phyloP scores from a whole-genome alignment of 257 asterid species.

The Gentiana straminea region DNA sequence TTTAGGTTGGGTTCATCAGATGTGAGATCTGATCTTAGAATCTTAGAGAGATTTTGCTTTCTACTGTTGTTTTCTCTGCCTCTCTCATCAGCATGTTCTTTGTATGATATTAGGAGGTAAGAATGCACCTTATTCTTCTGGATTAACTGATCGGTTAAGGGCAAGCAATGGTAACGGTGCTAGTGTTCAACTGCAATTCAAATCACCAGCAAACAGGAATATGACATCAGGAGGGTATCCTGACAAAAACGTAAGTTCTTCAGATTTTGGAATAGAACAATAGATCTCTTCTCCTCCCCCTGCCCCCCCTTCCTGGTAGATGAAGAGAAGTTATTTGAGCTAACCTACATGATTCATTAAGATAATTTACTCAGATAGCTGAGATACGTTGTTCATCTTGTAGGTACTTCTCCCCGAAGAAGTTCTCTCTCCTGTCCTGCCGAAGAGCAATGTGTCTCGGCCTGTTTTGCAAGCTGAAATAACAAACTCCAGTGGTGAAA shows the following conservation, averaged over 20 bases:
- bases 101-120: slow-evolving; percentile 28
- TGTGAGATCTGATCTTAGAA: no score
- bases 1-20: no score
- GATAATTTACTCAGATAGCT: background rate
- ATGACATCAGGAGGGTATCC: slow-evolving; percentile 40
- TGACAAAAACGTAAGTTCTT: slow-evolving; percentile 55
- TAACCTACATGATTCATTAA: no score
- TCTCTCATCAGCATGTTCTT: no score
- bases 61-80: no score
- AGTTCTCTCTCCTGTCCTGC: slow-evolving; percentile 48
- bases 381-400: slow-evolving; percentile 9
- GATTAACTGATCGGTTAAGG: slow-evolving; percentile 50
- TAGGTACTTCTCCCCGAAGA: slow-evolving; percentile 45
- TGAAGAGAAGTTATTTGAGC: no score
- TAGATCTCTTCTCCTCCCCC: no score
- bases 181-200: slow-evolving; percentile 65
- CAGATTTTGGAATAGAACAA: background rate
- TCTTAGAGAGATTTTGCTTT: no score
- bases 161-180: slow-evolving; percentile 41
- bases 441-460: slow-evolving; percentile 51
- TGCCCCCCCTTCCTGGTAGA: no score
- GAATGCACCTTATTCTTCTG: slow-evolving; percentile 41
- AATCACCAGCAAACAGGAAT: slow-evolving; percentile 56
- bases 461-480: slow-evolving; percentile 48
- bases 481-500: slow-evolving; percentile 44